Evolutionary conservation across 164 flowering plant species (phyloP), one percentile per base, ranked within the genome.

Genomic region (Chimonanthus praecox): DNA sequence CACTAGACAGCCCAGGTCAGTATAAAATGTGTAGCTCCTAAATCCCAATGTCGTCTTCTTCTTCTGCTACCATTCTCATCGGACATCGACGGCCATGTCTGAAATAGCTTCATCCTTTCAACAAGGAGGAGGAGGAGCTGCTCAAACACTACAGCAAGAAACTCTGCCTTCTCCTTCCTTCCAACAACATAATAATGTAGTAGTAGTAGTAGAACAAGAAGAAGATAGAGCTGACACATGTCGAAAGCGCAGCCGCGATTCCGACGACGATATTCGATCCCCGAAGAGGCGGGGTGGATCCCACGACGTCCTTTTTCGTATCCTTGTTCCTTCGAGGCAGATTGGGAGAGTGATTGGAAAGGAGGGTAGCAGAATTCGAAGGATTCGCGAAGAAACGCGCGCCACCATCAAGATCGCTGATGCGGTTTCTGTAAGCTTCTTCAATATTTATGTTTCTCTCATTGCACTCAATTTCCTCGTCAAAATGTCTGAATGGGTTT

Each of bases 371-470:
- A 82, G 92, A 64, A 90, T 94, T 72, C 92, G 83, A 85, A 86
- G 82, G 80, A 85, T 94, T 78, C 83, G 98, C 15, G 96, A 94
- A 67, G 90, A 87, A 9, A 85, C 93, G 16, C 89, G 78, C 50
- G 97, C 97, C 51, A 84, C 84, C 46, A 83, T 94, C 79, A 92
- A 94, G 77, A 88, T 94, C 43, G 97, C 98, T 7, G 96, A 94
- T 70, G 90, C 98, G 8, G 64, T 92, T 44, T 79, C 85, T 2
- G 98, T 94, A 20, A 84, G 88, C 5, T 79, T 51, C 20, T 18
- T 47, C 47, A 2, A 44, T 15, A 9, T 44, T 33, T 33, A 13
- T 10, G 16, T 44, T 11, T 2, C 13, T 13, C 11, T 49, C 9
- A 18, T n/a, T 69, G 5, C 4, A 7, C 45, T 69, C 43, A 69